These are phyloP conservation scores for Pyrus communis DNA, from an alignment of 306 rosid species.

Conservation along the genomic window DNA sequence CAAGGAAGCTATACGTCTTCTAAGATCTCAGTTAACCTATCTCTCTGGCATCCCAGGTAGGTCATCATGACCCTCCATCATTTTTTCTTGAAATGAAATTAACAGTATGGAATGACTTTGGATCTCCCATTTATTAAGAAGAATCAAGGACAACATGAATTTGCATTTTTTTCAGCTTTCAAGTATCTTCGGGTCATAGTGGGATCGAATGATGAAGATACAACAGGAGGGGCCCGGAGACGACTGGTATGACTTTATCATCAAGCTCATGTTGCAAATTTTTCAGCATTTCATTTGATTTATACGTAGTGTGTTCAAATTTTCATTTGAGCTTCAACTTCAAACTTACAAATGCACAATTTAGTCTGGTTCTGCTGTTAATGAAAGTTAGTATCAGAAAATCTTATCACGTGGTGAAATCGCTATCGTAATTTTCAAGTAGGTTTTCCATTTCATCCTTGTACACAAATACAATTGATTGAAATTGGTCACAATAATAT, in stretches of 20 bases:
- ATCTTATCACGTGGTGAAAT: not conserved
- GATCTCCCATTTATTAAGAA: not conserved
- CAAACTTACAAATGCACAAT: not conserved
- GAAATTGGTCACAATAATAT: not conserved
- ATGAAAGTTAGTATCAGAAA: not conserved
- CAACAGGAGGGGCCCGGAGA: slow-evolving; percentile 17
- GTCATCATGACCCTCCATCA: not conserved
- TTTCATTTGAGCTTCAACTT: not conserved
- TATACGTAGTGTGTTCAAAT: not conserved
- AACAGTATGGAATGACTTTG: not conserved
- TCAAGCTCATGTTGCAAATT: not conserved
- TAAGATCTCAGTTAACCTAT: slow-evolving; percentile 21
- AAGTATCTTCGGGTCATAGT: slow-evolving; percentile 23
- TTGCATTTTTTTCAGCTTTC: slow-evolving; percentile 14
- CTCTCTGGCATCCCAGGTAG: slow-evolving; percentile 26
- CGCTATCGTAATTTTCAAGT: not conserved
- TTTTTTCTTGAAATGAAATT: not conserved
- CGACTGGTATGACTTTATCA: slow-evolving; percentile 21
- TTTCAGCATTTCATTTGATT: not conserved
- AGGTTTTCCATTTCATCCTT: not conserved
- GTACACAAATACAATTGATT: not conserved
- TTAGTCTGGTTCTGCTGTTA: not conserved
- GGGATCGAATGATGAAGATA: slow-evolving; percentile 24
- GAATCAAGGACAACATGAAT: not conserved
- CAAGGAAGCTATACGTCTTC: slow-evolving; percentile 22